Evolutionary conservation across 345 rosid species (phyloP), one percentile per base, ranked within the genome.

Genomic region (Sonneratia caseolaris): DNA sequence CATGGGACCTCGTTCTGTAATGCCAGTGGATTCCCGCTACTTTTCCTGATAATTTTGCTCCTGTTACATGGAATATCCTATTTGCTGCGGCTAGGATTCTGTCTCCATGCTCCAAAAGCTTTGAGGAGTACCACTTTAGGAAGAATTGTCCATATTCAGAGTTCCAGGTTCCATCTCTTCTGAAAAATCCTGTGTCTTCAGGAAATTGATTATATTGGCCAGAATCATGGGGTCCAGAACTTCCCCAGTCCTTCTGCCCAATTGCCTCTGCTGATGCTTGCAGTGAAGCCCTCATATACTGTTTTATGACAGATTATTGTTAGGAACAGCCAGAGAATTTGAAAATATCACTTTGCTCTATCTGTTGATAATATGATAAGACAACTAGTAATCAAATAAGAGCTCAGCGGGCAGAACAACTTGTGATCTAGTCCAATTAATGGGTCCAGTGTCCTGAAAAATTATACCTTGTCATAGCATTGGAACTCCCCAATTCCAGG

Each of bases 21-120:
- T 92, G 97, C 99, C 97, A 95, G 80, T 92, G 99, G 74, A 95
- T 92, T n/a, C 99, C 92, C 0, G 96, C 99, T 70, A 95, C 83
- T 75, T 91, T 92, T 38, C 91, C 97, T 0, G 97, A 95, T 47
- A 95, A 79, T 81, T 81, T 85, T 59, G 82, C 86, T 70, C 89
- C 88, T 8, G 81, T 84, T 78, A 92, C 91, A 75, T 86, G 91
- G 67, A 85, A 95, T 68, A 86, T 76, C 53, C 89, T 86, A 73
- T 84, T 79, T 5, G 97, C 97, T 27, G 93, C 87, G 73, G 86
- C 80, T 69, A 92, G 84, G 81, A 92, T 87, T 72, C 68, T 76
- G 73, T 92, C 91, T 53, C 96, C 99, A 40, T 92, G 97, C 49
- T 90, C 85, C 47, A 95, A 78, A 21, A 95, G 90, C 85, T 83